A percentile compares a stretch with the other conserved stretches of the same genome.
phyloP scores from a whole-genome alignment of 73 alveolate species.

The Paramecium sexaurelia region DNA sequence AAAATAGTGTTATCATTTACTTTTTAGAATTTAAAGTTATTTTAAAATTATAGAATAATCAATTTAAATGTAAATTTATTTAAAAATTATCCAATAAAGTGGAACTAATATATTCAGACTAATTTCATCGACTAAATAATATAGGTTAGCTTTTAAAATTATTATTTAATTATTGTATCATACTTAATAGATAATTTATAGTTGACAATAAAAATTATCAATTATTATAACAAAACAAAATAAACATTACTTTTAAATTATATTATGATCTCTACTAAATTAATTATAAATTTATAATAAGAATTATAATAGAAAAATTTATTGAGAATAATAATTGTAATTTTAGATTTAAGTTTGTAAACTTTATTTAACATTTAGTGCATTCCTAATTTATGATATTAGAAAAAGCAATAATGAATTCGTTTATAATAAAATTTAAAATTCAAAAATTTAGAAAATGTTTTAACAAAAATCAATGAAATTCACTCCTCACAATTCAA shows the following conservation, averaged over 20 bases:
- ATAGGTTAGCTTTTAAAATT: not conserved
- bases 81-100: too few species aligned
- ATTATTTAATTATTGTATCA: not conserved
- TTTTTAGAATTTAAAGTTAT: not conserved
- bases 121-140: too few species aligned
- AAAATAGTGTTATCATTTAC: not conserved
- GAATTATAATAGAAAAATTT: not conserved
- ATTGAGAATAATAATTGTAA: not conserved
- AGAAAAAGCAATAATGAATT: not conserved
- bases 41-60: not conserved
- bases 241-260: not conserved
- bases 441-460: slow-evolving; percentile 4
- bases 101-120: too few species aligned
- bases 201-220: not conserved
- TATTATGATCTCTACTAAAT: not conserved
- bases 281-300: not conserved
- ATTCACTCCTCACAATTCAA: slow-evolving; percentile 28
- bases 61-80: too few species aligned
- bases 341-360: not conserved
- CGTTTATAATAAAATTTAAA: slow-evolving; percentile 32
- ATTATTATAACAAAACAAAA: not conserved
- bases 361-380: not conserved
- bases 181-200: too few species aligned
- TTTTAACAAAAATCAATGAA: slow-evolving; percentile 6
- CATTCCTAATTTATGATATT: not conserved